phyloP scores from a whole-genome alignment of 1,284 basidiomycete genomes.

The Leccinum pachyderme region DNA sequence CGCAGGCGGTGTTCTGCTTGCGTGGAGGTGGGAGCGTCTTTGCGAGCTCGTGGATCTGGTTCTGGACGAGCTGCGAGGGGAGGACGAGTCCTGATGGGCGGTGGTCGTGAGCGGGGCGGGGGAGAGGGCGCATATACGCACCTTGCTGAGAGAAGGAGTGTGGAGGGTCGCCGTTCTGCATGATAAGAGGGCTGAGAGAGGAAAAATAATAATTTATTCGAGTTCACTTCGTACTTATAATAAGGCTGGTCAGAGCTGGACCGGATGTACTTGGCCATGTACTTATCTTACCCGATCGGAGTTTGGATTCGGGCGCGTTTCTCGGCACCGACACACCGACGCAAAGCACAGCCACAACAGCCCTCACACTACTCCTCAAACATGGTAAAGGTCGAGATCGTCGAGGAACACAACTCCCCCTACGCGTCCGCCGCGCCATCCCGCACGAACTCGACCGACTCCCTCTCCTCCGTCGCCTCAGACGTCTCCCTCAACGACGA shows the following conservation, averaged over 20 bases:
- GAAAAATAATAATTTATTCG: conserved; percentile 24
- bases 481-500: conserved; percentile 65
- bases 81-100: conserved; percentile 50
- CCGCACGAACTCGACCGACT: conserved; percentile 63
- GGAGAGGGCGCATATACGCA: conserved; percentile 20
- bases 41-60: conserved; percentile 72
- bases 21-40: conserved; percentile 73
- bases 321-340: conserved; percentile 31
- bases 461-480: conserved; percentile 72
- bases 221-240: conserved; percentile 28
- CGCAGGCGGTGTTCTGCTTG: conserved; percentile 90
- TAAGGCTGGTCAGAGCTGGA: conserved; percentile 8
- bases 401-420: conserved; percentile 73
- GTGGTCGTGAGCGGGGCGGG: conserved; percentile 13
- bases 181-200: conserved; percentile 26
- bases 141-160: conserved; percentile 44
- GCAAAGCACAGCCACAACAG: conserved; percentile 20
- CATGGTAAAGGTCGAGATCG: conserved; percentile 86
- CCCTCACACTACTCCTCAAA: background rate
- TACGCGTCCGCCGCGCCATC: conserved; percentile 68
- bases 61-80: conserved; percentile 64
- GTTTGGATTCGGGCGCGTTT: conserved; percentile 19
- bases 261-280: conserved; percentile 27
- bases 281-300: conserved; percentile 31
- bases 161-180: conserved; percentile 38